phyloP scores from a whole-genome alignment of 306 rosid genomes.

The Quercus aquifolioides region DNA sequence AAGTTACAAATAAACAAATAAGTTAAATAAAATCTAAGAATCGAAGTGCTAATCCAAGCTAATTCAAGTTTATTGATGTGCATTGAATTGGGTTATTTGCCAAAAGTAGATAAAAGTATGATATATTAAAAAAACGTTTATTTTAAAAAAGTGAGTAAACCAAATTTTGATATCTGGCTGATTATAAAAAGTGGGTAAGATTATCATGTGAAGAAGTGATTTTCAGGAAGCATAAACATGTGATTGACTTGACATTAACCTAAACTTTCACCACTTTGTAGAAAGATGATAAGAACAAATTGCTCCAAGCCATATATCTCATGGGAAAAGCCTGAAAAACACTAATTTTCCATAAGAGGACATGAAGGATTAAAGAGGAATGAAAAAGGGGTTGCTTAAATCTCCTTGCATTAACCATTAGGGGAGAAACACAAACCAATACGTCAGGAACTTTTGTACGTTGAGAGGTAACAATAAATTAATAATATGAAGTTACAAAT shows the following conservation, averaged over 20 bases:
- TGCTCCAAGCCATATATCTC: background rate
- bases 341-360: background rate
- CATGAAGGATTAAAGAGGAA: background rate
- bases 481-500: background rate
- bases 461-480: background rate
- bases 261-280: background rate
- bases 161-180: background rate
- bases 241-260: slow-evolving; percentile 2
- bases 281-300: background rate
- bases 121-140: no score
- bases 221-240: background rate
- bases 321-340: background rate
- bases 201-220: slow-evolving; percentile 6
- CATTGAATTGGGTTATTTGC: no score
- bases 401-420: background rate
- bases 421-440: background rate
- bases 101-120: no score
- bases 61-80: no score
- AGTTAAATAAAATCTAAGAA: no score
- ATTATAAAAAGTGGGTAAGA: background rate
- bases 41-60: no score
- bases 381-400: background rate
- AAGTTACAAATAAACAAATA: no score
- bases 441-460: background rate
- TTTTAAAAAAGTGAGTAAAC: background rate